Conservation (phyloP, 805 yeast genomes). For the Yamadazyma philogaea region DNA sequence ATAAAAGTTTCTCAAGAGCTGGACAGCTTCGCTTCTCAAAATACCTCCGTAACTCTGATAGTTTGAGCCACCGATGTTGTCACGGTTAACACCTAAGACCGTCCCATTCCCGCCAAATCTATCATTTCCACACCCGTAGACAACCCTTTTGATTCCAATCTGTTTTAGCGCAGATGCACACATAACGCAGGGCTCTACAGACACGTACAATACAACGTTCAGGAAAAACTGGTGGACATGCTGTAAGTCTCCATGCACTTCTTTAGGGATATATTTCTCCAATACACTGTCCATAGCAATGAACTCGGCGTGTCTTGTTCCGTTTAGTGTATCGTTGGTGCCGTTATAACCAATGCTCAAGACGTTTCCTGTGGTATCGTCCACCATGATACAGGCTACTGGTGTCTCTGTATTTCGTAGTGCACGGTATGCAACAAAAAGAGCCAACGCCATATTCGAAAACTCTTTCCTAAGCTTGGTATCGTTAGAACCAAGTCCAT, state of each 20-base stretch:
- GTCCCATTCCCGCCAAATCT: conserved; percentile 97
- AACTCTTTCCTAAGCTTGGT: conserved; percentile 3
- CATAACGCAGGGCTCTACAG: conserved; percentile 98
- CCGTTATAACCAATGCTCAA: conserved; percentile 80
- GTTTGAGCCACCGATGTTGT: conserved; percentile 18
- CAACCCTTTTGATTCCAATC: conserved; percentile 65
- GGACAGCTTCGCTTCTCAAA: conserved; percentile 75
- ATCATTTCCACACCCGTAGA: conserved; percentile 92
- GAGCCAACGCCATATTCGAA: conserved; percentile 30
- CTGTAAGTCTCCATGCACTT: conserved; percentile 17
- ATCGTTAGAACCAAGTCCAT: neutral
- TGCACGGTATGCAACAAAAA: conserved; percentile 40
- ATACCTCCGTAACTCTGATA: conserved; percentile 75
- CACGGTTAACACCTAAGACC: conserved; percentile 51
- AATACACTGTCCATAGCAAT: conserved; percentile 51
- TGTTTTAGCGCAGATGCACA: conserved; percentile 92
- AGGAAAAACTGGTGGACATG: conserved; percentile 38
- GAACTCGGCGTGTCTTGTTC: conserved; percentile 92
- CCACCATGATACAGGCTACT: conserved; percentile 37
- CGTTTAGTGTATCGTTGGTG: conserved; percentile 80
- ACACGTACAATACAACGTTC: conserved; percentile 74
- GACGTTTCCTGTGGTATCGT: conserved; percentile 37
- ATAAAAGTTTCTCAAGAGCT: conserved; percentile 78
- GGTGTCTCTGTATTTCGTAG: conserved; percentile 38
- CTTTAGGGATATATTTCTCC: conserved; percentile 16